Conservation (phyloP, 148 eudicot genomes). For the Vaccinium darrowii region DNA sequence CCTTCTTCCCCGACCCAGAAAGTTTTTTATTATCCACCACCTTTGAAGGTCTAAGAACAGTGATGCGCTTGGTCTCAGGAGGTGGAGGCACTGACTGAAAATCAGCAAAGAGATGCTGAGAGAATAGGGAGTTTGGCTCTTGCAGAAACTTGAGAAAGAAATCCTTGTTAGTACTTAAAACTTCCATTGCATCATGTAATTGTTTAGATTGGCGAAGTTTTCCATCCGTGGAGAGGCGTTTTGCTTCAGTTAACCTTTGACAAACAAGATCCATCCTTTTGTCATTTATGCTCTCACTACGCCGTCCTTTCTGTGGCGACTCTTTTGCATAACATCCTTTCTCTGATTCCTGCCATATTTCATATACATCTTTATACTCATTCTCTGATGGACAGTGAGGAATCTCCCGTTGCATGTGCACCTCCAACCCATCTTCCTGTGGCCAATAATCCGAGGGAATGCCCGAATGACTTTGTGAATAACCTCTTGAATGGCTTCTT, state of each 20-base stretch:
- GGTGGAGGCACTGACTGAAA: conserved; percentile 46
- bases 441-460: conserved; percentile 50
- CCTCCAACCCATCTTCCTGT: conserved; percentile 36
- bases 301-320: conserved; percentile 48
- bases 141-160: conserved; percentile 75
- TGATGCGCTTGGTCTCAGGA: conserved; percentile 79
- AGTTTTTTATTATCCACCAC: conserved; percentile 44
- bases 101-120: conserved; percentile 35
- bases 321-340: conserved; percentile 41
- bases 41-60: conserved; percentile 89
- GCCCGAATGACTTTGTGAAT: conserved; percentile 49
- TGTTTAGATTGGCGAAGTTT: conserved; percentile 76
- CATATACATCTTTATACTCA: conserved; percentile 58
- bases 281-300: conserved; percentile 43
- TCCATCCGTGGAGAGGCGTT: conserved; percentile 72
- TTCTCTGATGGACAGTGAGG: conserved; percentile 39
- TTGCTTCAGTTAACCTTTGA: conserved; percentile 80
- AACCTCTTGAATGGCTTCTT: conserved; percentile 48
- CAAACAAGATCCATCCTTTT: conserved; percentile 77
- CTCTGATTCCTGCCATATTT: conserved; percentile 54
- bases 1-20: conserved; percentile 35
- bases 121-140: conserved; percentile 68
- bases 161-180: conserved; percentile 72
- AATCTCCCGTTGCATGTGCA: conserved; percentile 34
- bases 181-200: conserved; percentile 83